Conservation (phyloP, 139 green algal species). For the Tetradesmus lagerheimii region DNA sequence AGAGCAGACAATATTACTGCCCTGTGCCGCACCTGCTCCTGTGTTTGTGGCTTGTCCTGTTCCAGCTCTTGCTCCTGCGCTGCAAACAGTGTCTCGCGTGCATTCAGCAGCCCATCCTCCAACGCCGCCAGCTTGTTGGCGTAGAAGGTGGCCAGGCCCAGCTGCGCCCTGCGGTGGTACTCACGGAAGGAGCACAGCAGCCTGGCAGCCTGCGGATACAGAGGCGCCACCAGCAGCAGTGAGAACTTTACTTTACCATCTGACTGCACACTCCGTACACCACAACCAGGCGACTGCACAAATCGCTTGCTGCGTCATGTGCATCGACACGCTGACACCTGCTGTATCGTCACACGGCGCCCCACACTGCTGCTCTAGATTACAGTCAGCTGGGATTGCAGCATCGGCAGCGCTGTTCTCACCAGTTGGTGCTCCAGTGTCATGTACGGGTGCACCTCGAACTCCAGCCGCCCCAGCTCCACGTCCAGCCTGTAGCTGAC, state of each 20-base stretch:
- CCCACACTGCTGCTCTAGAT: too few species aligned
- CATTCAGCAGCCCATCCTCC: conserved; percentile 67
- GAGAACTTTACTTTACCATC: too few species aligned
- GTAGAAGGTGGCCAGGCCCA: conserved; percentile 66
- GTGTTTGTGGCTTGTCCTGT: neutral
- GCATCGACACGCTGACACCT: too few species aligned
- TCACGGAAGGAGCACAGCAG: conserved; percentile 67
- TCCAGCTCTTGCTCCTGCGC: conserved; percentile 26
- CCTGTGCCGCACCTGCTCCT: neutral
- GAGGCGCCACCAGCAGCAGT: neutral
- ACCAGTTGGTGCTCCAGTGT: conserved; percentile 72
- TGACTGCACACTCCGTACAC: too few species aligned
- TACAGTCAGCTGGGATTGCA: too few species aligned
- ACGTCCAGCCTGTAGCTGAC: conserved; percentile 62
- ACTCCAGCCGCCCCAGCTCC: conserved; percentile 69
- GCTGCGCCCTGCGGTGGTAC: conserved; percentile 62
- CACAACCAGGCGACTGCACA: too few species aligned
- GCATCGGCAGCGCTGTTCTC: neutral
- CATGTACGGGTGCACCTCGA: conserved; percentile 69
- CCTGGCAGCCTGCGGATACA: conserved; percentile 57
- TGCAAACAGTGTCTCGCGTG: conserved; percentile 61
- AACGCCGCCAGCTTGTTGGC: conserved; percentile 66
- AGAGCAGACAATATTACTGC: neutral
- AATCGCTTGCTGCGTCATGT: too few species aligned
- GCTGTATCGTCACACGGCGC: too few species aligned